Base-by-base conservation (phyloP, 148 eudicot species). In the Rhododendron griersonianum region DNA sequence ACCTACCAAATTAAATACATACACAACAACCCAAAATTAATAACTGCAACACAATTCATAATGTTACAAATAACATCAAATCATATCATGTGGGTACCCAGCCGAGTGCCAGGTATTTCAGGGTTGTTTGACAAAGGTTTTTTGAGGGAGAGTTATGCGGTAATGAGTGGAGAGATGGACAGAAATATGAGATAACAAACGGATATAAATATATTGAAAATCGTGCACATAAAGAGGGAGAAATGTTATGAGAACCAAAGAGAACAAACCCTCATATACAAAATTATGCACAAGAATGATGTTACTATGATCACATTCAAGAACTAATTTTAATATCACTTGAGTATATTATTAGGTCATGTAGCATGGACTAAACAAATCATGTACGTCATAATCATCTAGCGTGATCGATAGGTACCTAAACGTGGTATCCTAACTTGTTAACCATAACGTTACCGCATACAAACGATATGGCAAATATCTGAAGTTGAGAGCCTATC, bases 1-100 rank as follows among this genome's bases (percentile, higher is more conserved):
- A 95, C 95, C 98, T 95, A 86, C 78, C 47, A 69, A 61, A 21
- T 79, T 19, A n/a, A 15, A 75, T 13, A 80, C 47, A 55, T n/a
- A 39, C 65, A 21, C 33, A 21, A n/a, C 10, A 39, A 76, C 44
- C 3, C 9, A 74, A 55, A 9, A 21, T 16, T 35, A 74, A 23
- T 7, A 48, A 45, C 41, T 51, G 13, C 23, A 9, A 74, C 35
- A 28, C 2, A 71, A 15, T 13, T 33, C 19, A 71, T 14, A 13
- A 14, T 14, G 18, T 4, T 71, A 11, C 7, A 30, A 14, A 15
- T 5, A 71, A 14, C 37, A 11, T 25, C 35, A 69, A 11, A 13
- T 69, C 15, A 25, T 28, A 11, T 28, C 19, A 71, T 28, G 39
- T 71, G 37, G 39, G 74, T 67, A 67, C 5, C 74, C 16, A 2